Conservation (phyloP, 805 yeast species). For the Scheffersomyces lignosus region DNA sequence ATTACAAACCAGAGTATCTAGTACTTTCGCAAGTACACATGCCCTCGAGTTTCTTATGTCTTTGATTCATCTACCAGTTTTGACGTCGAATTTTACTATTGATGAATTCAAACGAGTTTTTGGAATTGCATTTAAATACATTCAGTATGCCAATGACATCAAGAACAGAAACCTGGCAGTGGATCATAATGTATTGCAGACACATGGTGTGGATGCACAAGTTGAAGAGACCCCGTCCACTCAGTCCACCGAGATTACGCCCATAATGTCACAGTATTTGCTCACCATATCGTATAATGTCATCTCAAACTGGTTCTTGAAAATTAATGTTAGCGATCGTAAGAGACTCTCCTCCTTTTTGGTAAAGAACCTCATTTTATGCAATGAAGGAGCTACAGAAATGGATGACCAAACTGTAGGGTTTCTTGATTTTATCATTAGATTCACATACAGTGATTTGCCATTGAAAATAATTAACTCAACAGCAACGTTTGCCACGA, state of each 20-base stretch:
- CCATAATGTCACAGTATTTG: constrained; percentile 59
- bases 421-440: constrained; percentile 62
- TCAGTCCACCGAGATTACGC: constrained; percentile 40
- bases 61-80: constrained; percentile 61
- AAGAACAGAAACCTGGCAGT: constrained; percentile 22
- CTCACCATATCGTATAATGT: constrained; percentile 65
- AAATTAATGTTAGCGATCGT: constrained; percentile 59
- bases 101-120: constrained; percentile 80
- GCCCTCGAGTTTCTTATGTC: constrained; percentile 73
- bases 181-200: constrained; percentile 18
- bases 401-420: constrained; percentile 59
- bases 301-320: constrained; percentile 69
- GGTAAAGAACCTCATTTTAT: constrained; percentile 50
- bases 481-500: background rate
- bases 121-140: constrained; percentile 79
- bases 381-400: constrained; percentile 5
- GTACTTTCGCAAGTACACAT: constrained; percentile 66
- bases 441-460: constrained; percentile 65
- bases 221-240: constrained; percentile 61
- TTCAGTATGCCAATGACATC: constrained; percentile 65
- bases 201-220: constrained; percentile 47
- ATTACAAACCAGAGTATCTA: constrained; percentile 73
- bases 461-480: constrained; percentile 47
- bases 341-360: constrained; percentile 62
- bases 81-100: constrained; percentile 68